Base-by-base conservation (phyloP, 768 basidiomycete species). In the Kwoniella europaea region DNA sequence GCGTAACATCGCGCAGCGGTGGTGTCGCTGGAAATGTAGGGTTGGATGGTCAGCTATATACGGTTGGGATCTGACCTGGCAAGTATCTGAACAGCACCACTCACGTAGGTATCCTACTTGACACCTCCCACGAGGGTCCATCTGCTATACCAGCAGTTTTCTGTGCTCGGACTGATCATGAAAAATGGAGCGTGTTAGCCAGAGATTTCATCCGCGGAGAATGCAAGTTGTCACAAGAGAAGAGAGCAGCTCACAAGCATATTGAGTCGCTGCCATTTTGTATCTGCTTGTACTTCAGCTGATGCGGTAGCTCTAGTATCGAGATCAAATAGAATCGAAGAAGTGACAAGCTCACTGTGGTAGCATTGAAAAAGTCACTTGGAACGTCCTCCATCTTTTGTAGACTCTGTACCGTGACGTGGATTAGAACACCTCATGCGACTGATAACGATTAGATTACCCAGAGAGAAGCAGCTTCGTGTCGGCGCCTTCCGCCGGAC, bases 81-180 rank as follows among this genome's bases (percentile, higher is more conserved):
- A 6, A 15, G 27, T 44, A 55, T 54, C 63, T 44, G 60, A 29
- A 29, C 1, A 54, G 42, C 13, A 18, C 16, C 10, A 75, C 84
- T 78, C 57, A 86, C 85, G 78, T 72, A 41, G 80, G 77, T 55
- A 85, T 92, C 54, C 88, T 88, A 71, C 88, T 85, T 24, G 92
- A 84, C 18, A 89, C 84, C 22, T 85, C 79, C 82, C 94, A 98
- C 78, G 88, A 86, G 59, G 96, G 93, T 61, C 92, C 93, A 71
- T 89, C 88, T 80, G 94, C 89, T 78, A 98, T 89, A 75, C 92
- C 93, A 65, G 96, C 86, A 71, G 88, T 87, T 89, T 97, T 98
- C 88, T 97, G 95, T 55, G 95, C 92, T 83, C 96, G 93, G 86
- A 89, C 94, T 95, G 64, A 27, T 27, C 20, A 60, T 42, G 42